A percentile compares a stretch with the other conserved stretches of the same genome.
Conservation (phyloP, 1,139 yeast species). For the Lodderomyces theae region DNA sequence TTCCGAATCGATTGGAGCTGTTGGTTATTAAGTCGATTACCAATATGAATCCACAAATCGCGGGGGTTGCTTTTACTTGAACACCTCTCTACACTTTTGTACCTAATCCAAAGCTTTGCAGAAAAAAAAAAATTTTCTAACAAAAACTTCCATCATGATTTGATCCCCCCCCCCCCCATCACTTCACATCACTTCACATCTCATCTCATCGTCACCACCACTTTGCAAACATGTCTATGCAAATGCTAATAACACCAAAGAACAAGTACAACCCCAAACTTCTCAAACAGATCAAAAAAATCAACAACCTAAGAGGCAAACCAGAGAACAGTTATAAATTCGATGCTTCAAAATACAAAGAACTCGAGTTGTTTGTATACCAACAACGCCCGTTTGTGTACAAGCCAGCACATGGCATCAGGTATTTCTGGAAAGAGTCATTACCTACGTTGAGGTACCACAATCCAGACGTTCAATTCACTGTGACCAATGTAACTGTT, state of each 20-base stretch:
- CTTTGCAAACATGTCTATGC: slow-evolving; percentile 6
- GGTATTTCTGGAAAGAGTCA: slow-evolving; percentile 65
- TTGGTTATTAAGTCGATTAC: no score
- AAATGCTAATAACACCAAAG: slow-evolving; percentile 4
- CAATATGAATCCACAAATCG: no score
- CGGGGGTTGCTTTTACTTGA: no score
- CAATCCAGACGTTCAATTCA: slow-evolving; percentile 66
- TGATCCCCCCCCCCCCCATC: no score
- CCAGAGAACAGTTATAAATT: slow-evolving; percentile 34
- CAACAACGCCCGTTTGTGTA: slow-evolving; percentile 15
- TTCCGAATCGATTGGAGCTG: no score
- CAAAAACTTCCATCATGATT: no score
- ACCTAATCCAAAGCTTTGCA: no score
- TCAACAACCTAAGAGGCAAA: slow-evolving; percentile 41
- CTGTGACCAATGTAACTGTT: slow-evolving; percentile 55
- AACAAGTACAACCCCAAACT: slow-evolving; percentile 10
- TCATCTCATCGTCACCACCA: no score
- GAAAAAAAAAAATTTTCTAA: no score
- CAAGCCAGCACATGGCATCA: slow-evolving; percentile 37
- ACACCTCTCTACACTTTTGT: no score
- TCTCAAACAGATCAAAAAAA: slow-evolving; percentile 29
- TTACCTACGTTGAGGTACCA: slow-evolving; percentile 80
- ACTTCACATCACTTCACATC: no score
- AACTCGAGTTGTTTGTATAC: slow-evolving; percentile 25
- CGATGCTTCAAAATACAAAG: slow-evolving; percentile 22